Evolutionary conservation across 352 stramenopile genomes (phyloP), one percentile per base, ranked within the genome.

Genomic region (Achlya hypogyna): DNA sequence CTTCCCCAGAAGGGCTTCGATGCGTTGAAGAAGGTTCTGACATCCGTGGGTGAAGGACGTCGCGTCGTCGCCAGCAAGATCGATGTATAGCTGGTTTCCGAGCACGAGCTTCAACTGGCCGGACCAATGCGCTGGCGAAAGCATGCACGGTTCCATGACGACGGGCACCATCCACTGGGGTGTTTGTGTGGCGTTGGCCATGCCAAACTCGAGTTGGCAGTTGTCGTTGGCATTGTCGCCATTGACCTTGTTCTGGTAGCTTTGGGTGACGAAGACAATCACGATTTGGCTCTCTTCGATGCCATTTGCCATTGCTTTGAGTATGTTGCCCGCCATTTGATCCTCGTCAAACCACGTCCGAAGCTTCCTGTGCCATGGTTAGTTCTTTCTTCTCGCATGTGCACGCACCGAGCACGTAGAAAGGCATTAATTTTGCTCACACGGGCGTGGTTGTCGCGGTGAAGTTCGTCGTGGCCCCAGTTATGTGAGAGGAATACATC

Each of bases 121-220:
- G 18, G 12, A 64, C 56, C 56, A 64, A 22, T 51, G 22, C 9
- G 22, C 12, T 9, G 35, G 27, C 16, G 25, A n/a, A n/a, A 35
- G 52, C 56, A 64, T 64, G 4, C 20, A 5, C 18, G 56, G 56
- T 14, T 64, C 56, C 56, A 64, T 64, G 20, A 64, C 16, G 5
- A 64, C 56, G 16, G 56, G 56, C 12, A 64, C 16, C 56, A 64
- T 64, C 31, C 35, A 42, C 42, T 40, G 20, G 8, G 56, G 18
- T 9, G 56, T 64, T 53, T 64, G 56, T 20, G 56, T 64, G 5
- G 25, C 10, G 18, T 64, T 47, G 16, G 56, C 29, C 56, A 64
- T 64, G 35, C 35, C 35, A 64, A 64, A 64, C 29, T 64, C 56
- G 42, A 64, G 56, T 22, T 64, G 56, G 42, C 56, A 64, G 29